These are phyloP conservation scores for Trichoderma afroharzianum DNA, from an alignment of 2,329 filamentous ascomycete genomes.

Conservation along the genomic window DNA sequence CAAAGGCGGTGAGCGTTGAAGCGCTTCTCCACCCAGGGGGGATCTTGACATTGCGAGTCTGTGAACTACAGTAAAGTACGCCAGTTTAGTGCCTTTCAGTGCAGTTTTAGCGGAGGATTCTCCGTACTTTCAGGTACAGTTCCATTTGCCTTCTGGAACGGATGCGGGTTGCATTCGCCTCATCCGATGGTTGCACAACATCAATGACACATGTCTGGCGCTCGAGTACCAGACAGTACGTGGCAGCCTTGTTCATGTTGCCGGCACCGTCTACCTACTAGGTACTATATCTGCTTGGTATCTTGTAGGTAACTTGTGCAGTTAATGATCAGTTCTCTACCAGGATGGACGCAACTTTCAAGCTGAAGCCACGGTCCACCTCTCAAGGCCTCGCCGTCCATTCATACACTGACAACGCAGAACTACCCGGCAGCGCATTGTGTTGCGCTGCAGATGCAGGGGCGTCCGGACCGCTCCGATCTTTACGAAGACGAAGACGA, in stretches of 20 bases:
- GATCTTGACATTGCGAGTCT: not conserved
- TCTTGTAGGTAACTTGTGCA: not conserved
- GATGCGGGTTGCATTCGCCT: not conserved
- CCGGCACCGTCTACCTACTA: not conserved
- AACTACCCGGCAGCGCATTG: not conserved
- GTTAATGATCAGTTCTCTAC: not conserved
- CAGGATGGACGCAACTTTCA: not conserved
- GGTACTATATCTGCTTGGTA: too few species aligned
- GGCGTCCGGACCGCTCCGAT: not conserved
- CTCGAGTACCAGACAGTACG: not conserved
- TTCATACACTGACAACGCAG: conserved; percentile 11
- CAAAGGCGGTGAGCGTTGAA: conserved; percentile 5
- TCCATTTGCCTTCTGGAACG: not conserved
- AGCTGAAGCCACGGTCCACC: not conserved
- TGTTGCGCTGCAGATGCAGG: conserved; percentile 14
- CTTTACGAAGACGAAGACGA: not conserved
- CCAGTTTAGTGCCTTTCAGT: not conserved
- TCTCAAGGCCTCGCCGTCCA: not conserved
- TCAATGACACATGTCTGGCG: not conserved
- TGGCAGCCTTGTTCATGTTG: not conserved
- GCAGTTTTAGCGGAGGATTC: not conserved
- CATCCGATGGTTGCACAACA: not conserved
- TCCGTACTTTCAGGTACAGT: not conserved
- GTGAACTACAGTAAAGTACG: not conserved
- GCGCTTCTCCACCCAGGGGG: not conserved